Base-by-base conservation (phyloP, 495 filamentous ascomycete species). In the Talaromyces ruber region DNA sequence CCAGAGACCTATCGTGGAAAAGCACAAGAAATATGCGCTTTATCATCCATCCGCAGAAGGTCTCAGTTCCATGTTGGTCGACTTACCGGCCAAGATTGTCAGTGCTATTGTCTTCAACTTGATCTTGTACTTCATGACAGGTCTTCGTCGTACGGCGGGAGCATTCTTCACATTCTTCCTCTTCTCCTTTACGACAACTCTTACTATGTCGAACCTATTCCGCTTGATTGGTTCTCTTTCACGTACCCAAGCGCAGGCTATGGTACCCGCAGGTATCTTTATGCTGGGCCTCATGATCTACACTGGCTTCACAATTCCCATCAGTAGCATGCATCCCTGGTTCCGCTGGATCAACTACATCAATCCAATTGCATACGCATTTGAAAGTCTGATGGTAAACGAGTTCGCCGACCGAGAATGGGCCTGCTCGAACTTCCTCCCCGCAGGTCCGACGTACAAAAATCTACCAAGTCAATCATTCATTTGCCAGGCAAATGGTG, bases 1-100 rank as follows among this genome's bases (percentile, higher is more conserved):
- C 0, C 84, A 88, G 74, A 80, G 85, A 54, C 83, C 86, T 2
- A 86, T 89, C 58, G 84, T 90, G 29, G 84, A 87, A 63, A 89
- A 89, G 67, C 87, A 90, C 63, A 74, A 78, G 6, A 81, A 79
- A 16, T 89, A 87, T 65, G 84, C 85, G 26, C 83, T 89, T 68
- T 89, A 89, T 59, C 84, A 85, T 53, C 86, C 88, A 0, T 81
- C 81, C 59, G 78, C 86, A 21, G 86, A 89, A 68, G 83, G 83
- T 0, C 69, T 86, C 3, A 84, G 84, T 3, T 82, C 81, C 0
- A 83, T 88, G 66, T 69, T 88, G 11, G 79, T 79, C 61, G 87
- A 90, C 59, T 75, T 88, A 60, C 84, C 84, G 0, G 77, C 81
- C 52, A 86, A 86, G 67, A 72, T 84, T 8, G 55, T 75, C 24